These are phyloP conservation scores for Capniomyces stellatus DNA, from an alignment of 371 early-diverging fungal genomes.

Conservation along the genomic window DNA sequence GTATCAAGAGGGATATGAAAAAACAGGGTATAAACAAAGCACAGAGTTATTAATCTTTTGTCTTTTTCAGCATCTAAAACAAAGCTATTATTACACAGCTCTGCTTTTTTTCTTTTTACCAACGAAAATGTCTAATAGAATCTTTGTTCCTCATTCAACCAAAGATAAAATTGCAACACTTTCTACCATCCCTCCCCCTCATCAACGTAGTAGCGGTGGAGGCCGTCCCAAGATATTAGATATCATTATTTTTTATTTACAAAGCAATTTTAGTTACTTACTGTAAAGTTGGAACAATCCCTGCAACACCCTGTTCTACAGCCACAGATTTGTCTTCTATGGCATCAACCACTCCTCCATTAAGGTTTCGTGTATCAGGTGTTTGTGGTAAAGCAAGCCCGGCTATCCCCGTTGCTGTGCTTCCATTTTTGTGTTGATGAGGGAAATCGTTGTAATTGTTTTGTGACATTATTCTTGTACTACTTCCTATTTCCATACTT, in stretches of 20 bases:
- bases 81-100: too few species aligned
- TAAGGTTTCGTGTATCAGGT: not conserved
- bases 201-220: not conserved
- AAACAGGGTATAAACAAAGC: not conserved
- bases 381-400: not conserved
- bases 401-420: not conserved
- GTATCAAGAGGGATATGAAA: not conserved
- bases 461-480: not conserved
- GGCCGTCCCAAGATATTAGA: not conserved
- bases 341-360: not conserved
- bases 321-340: not conserved
- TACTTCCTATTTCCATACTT: not conserved
- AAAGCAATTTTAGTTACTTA: conserved; percentile 28
- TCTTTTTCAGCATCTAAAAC: too few species aligned
- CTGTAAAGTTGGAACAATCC: conserved; percentile 70
- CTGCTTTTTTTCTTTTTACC: too few species aligned
- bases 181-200: not conserved
- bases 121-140: too few species aligned
- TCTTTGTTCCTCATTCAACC: too few species aligned
- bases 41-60: too few species aligned
- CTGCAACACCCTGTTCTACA: conserved; percentile 19
- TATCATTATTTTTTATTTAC: not conserved
- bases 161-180: too few species aligned
- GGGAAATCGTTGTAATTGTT: not conserved
- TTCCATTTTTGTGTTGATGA: not conserved